Base-by-base conservation (phyloP, 2,329 filamentous ascomycete species). In the Colletotrichum somersetense region DNA sequence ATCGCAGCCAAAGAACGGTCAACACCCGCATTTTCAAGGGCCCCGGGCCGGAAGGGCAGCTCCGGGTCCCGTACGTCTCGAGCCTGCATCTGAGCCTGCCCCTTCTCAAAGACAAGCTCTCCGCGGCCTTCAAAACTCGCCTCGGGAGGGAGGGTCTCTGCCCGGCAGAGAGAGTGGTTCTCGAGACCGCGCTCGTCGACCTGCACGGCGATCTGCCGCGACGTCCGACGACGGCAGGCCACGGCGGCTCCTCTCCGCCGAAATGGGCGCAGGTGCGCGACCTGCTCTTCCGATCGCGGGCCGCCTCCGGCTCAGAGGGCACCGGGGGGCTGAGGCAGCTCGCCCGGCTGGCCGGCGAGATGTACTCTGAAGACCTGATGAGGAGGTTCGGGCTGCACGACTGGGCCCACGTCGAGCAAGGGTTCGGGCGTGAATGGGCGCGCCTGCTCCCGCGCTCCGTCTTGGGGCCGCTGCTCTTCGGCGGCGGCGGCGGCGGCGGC, bases 71-170 rank as follows among this genome's bases (percentile, higher is more conserved):
- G 10, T 33, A 62, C 8, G 58, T 62, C 42, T 62, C 58, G n/a
- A 33, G 58, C 18, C 30, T 62, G 4, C 58, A 62, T 10, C 58
- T 48, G 42, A 62, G 42, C 26, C 26, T 62, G 18, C 58, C 58
- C 2, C 58, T 62, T 14, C 58, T 62, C 20, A 62, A 62, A 62
- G 58, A 62, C 30, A 62, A 33, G 30, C 20, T 62, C 18, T 62
- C 58, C 12, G 4, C 48, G 11, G 42, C 30, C 0, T 35, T 62
- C 2, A 62, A 48, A 20, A 33, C 42, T 2, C 30, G 58, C 3
- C 58, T 62, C 58, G 26, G 42, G 0, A 11, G 12, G 20, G 58
- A 20, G 3, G 5, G 3, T 1, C 42, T 33, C 2, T 38, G 42
- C 8, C 10, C n/a, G 10, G 58, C 42, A 3, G 58, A 62, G 18